A percentile compares a stretch with the other conserved stretches of the same genome.
Evolutionary conservation across 257 asterid species (phyloP).

Genomic region (Solanum rostratum): DNA sequence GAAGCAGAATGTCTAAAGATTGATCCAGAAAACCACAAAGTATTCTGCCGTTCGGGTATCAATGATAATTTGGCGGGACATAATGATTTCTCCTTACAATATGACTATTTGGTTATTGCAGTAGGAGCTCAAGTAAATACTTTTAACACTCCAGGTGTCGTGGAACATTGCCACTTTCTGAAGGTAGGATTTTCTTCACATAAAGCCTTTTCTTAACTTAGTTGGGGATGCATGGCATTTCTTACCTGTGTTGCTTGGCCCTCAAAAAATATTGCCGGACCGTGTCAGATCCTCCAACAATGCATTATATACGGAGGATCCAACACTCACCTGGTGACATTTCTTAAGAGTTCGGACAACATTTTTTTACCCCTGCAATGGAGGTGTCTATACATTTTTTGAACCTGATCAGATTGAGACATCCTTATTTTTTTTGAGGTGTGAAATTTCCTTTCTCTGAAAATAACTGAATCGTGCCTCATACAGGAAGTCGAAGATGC

Average conservation of each 20-base stretch:
- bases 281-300: neutral
- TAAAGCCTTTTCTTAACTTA: neutral
- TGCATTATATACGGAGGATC: neutral
- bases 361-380: neutral
- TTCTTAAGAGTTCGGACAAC: neutral
- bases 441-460: neutral
- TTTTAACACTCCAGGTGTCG: constrained; percentile 93
- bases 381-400: neutral
- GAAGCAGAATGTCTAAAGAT: constrained; percentile 87
- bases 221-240: neutral
- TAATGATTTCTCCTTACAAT: constrained; percentile 72
- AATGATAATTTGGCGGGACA: constrained; percentile 30
- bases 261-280: neutral
- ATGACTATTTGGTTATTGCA: constrained; percentile 82
- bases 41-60: constrained; percentile 57
- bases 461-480: neutral
- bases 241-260: neutral
- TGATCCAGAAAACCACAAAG: constrained; percentile 60
- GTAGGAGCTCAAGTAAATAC: constrained; percentile 87
- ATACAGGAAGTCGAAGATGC: constrained; percentile 95
- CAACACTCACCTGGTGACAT: neutral
- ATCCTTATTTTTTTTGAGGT: neutral
- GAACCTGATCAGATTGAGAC: neutral
- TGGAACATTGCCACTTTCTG: constrained; percentile 80
- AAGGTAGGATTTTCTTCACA: constrained; percentile 39